Base-by-base conservation (phyloP, 441 rosid species). In the Euphorbia celastroides region DNA sequence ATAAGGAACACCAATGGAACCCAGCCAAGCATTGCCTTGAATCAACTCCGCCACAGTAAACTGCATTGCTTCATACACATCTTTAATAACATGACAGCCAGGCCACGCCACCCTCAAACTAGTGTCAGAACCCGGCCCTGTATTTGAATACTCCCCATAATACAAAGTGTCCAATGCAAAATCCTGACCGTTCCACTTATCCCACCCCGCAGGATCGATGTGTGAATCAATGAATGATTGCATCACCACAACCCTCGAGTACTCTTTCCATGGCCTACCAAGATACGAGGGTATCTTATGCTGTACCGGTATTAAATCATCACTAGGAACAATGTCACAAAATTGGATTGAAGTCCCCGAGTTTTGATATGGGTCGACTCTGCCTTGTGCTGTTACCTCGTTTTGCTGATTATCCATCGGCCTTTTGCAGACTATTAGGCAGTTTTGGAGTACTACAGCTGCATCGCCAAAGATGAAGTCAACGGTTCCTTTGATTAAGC, bases 211-310 rank as follows among this genome's bases (percentile, higher is more conserved):
- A 0, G 79, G 82, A 64, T 83, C 20, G 16, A 86, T 70, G 54
- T 70, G 70, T 4, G 62, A 20, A 28, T 30, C 88, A 66, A 83
- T 56, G 64, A 48, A 73, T 7, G 70, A 70, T 48, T 79, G 83
- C 82, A 79, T 74, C 11, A 78, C 77, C 20, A 86, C 83, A 0
- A 84, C 77, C 60, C 83, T 78, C 0, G 87, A 83, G 38, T 78
- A 85, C 60, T 76, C 74, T 77, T 79, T 81, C 89, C 89, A 85
- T 19, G 90, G 90, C 73, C 90, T 68, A 2, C 90, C 90, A 4
- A 83, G 72, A 54, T 78, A 86, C 0, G 91, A 80, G 9, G 57
- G 69, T 58, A 76, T 74, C 3, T 64, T 52, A 0, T 27, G 13
- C 41, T 66, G 68, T 41, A 70, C 70, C 3, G 74, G 68, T 60